These are phyloP conservation scores for Blastobotrys ciferrii DNA, from an alignment of 1,139 yeast genomes.

Conservation along the genomic window DNA sequence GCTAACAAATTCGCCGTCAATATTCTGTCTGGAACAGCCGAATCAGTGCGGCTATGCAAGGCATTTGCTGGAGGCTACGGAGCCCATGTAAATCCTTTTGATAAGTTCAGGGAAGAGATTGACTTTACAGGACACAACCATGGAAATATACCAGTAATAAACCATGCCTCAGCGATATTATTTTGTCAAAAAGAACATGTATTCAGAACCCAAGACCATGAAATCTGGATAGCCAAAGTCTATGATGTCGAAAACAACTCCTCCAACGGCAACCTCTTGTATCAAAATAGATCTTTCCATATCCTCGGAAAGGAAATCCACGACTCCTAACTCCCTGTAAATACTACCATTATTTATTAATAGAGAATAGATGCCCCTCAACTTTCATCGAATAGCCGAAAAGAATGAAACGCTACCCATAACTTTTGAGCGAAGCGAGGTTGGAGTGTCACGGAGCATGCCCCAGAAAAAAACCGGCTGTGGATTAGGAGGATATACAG, in stretches of 20 bases:
- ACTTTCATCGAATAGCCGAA: too few species aligned
- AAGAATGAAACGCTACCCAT: too few species aligned
- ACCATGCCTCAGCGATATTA: constrained; percentile 58
- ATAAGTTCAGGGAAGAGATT: constrained; percentile 45
- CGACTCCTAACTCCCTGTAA: not conserved
- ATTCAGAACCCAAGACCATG: constrained; percentile 71
- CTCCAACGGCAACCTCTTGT: constrained; percentile 19
- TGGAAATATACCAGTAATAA: constrained; percentile 55
- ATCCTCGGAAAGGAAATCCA: constrained; percentile 23
- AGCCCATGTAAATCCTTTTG: constrained; percentile 36
- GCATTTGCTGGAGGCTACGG: constrained; percentile 39
- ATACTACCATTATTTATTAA: too few species aligned
- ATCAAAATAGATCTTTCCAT: constrained; percentile 31
- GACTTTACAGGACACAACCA: constrained; percentile 25
- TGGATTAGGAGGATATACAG: too few species aligned
- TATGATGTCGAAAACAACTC: constrained; percentile 30
- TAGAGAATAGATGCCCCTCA: not conserved
- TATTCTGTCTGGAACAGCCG: constrained; percentile 56
- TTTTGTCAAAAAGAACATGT: constrained; percentile 59
- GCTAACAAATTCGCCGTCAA: constrained; percentile 67
- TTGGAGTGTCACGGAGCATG: too few species aligned
- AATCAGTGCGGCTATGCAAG: constrained; percentile 44
- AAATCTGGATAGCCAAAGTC: constrained; percentile 72
- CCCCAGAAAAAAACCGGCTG: too few species aligned
- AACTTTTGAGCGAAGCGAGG: too few species aligned